Percentiles rank a stretch among this genome's conserved stretches.
Conservation (phyloP, 2,329 filamentous ascomycete genomes). For the Stemphylium beticola region DNA sequence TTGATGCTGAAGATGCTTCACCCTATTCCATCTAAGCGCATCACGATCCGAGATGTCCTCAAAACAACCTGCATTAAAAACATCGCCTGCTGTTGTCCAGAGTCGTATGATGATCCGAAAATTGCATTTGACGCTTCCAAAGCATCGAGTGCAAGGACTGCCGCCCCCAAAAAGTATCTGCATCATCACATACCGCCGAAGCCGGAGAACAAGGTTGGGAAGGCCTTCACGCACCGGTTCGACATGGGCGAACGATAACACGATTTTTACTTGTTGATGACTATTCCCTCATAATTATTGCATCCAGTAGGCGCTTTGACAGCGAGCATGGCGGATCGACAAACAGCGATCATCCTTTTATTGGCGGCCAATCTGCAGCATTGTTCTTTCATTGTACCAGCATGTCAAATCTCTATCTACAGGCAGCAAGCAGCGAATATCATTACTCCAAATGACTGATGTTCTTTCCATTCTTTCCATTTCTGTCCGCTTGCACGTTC, state of each 20-base stretch:
- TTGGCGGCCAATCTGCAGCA: background rate
- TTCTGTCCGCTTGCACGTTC: background rate
- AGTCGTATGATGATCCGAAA: conserved; percentile 70
- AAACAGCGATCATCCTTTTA: background rate
- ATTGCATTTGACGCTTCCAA: conserved; percentile 64
- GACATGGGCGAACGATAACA: conserved; percentile 48
- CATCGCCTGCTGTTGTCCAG: conserved; percentile 79
- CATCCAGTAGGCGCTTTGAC: background rate
- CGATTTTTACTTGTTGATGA: background rate
- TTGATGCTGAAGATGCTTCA: conserved; percentile 83
- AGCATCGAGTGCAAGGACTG: conserved; percentile 41
- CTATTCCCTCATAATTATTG: conserved; percentile 2
- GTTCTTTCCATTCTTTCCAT: background rate
- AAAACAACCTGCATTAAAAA: conserved; percentile 74
- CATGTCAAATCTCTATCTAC: background rate
- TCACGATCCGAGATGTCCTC: conserved; percentile 71
- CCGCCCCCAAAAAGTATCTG: conserved; percentile 48
- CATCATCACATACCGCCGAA: conserved; percentile 55
- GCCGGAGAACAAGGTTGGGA: conserved; percentile 44
- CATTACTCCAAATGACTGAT: background rate
- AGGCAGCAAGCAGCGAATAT: conserved; percentile 1
- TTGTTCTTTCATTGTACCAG: conserved; percentile 2
- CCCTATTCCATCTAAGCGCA: conserved; percentile 73
- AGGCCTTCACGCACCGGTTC: conserved; percentile 47
- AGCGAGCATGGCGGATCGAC: conserved; percentile 1